phyloP scores from a whole-genome alignment of 1,284 basidiomycete species.

The Fomitopsis schrenkii region DNA sequence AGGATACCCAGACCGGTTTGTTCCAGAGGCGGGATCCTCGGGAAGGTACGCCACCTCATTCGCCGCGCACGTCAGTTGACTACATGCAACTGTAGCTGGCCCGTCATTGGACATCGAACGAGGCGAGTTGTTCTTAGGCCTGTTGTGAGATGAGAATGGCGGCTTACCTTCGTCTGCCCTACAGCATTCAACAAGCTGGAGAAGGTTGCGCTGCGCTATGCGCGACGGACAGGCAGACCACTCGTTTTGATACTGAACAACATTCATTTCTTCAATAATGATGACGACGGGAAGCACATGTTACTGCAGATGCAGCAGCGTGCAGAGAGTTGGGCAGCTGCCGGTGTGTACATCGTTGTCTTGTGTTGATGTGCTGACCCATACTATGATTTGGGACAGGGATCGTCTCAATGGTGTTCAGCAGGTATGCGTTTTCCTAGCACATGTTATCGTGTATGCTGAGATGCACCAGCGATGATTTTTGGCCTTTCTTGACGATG shows the following conservation, averaged over 20 bases:
- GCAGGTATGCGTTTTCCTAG: conserved; percentile 45
- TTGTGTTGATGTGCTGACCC: conserved; percentile 6
- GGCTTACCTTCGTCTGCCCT: background rate
- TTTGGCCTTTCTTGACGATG: conserved; percentile 72
- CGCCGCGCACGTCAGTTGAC: background rate
- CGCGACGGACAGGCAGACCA: conserved; percentile 55
- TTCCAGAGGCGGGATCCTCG: conserved; percentile 83
- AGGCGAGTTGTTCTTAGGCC: conserved; percentile 35
- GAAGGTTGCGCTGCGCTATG: conserved; percentile 74
- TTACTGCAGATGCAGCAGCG: conserved; percentile 81
- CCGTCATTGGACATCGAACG: conserved; percentile 81
- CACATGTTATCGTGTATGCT: background rate
- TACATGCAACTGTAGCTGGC: conserved; percentile 44
- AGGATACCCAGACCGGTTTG: conserved; percentile 73
- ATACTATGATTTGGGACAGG: conserved; percentile 35
- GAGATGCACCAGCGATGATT: conserved; percentile 55
- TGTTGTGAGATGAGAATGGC: background rate
- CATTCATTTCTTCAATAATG: conserved; percentile 76
- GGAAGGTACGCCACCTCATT: conserved; percentile 46
- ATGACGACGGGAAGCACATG: conserved; percentile 74
- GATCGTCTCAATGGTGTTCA: conserved; percentile 77
- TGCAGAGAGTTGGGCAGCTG: conserved; percentile 81
- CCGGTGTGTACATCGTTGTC: conserved; percentile 44
- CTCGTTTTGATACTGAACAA: conserved; percentile 78
- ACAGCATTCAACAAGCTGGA: conserved; percentile 79